Evolutionary conservation across 192 early-diverging fungal genomes (phyloP).

Genomic region (Coemansia umbellata): DNA sequence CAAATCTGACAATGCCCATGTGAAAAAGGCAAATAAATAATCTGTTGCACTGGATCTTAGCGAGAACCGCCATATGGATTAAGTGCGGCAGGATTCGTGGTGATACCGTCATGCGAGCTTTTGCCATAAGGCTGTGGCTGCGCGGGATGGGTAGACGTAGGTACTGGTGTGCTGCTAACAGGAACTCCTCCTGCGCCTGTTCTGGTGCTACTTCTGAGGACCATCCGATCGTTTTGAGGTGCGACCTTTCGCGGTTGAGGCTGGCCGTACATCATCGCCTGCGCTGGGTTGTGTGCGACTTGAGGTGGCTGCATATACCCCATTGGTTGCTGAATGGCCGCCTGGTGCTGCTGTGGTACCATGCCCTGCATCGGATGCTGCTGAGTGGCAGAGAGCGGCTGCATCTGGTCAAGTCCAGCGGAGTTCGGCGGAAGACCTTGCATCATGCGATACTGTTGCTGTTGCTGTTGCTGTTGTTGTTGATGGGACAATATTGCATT

Average conservation of each 20-base stretch:
- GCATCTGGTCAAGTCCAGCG: constrained; percentile 24
- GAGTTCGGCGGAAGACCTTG: constrained; percentile 40
- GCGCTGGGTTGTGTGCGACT: constrained; percentile 22
- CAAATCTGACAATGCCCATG: too few relatives aligned
- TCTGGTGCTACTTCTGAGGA: constrained; percentile 47
- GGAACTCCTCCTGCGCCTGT: constrained; percentile 11
- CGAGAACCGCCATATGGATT: constrained; percentile 31
- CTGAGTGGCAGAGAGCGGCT: constrained; percentile 29
- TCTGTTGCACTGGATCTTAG: too few relatives aligned
- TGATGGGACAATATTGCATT: constrained; percentile 9
- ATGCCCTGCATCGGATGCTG: constrained; percentile 28
- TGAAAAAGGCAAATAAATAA: too few relatives aligned
- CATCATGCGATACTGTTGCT: constrained; percentile 47
- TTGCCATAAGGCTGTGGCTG: constrained; percentile 38
- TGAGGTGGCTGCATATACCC: constrained; percentile 23
- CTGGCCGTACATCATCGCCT: constrained; percentile 38
- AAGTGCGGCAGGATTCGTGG: constrained; percentile 17
- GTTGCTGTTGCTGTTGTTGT: constrained; percentile 10
- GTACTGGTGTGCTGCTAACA: constrained; percentile 5
- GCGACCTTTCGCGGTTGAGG: constrained; percentile 27
- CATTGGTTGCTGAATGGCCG: constrained; percentile 21
- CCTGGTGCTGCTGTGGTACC: constrained; percentile 33
- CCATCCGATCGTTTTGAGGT: constrained; percentile 38
- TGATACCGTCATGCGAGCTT: constrained; percentile 33
- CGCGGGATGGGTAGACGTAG: constrained; percentile 9